These are phyloP conservation scores for Biscutella auriculata DNA, from an alignment of 441 rosid species.

Conservation along the genomic window DNA sequence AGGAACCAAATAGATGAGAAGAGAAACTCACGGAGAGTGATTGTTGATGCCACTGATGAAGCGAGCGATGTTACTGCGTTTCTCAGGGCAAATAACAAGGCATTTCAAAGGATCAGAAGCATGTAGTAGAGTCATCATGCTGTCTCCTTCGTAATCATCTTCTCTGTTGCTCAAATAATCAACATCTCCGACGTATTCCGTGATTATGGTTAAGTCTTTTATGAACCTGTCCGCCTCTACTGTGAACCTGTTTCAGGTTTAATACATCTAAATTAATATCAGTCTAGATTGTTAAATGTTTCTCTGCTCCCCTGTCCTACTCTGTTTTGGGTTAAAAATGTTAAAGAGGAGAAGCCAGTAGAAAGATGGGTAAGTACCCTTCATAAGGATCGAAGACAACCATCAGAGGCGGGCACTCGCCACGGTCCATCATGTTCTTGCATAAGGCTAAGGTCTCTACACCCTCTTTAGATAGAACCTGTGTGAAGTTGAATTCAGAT, in stretches of 20 bases:
- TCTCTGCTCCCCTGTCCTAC: not conserved
- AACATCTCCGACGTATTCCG: slow-evolving; percentile 78
- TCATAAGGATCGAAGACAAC: slow-evolving; percentile 49
- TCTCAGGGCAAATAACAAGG: slow-evolving; percentile 61
- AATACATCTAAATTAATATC: not conserved
- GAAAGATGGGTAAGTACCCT: slow-evolving; percentile 33
- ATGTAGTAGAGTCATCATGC: slow-evolving; percentile 58
- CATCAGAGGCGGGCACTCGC: slow-evolving; percentile 61
- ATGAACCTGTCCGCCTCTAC: slow-evolving; percentile 53
- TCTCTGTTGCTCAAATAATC: slow-evolving; percentile 52
- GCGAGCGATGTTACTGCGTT: slow-evolving; percentile 44
- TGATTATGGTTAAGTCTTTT: slow-evolving; percentile 51
- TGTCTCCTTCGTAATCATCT: slow-evolving; percentile 49
- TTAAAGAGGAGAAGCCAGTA: not conserved
- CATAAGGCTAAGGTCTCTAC: slow-evolving; percentile 46
- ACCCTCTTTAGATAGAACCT: slow-evolving; percentile 49
- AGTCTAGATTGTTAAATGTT: not conserved
- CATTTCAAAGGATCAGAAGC: slow-evolving; percentile 34
- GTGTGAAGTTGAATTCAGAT: not conserved
- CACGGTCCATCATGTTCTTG: slow-evolving; percentile 51
- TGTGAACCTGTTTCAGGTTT: slow-evolving; percentile 33
- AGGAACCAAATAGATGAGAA: not conserved
- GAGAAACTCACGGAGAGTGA: slow-evolving; percentile 44
- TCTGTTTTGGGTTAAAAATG: not conserved
- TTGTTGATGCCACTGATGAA: slow-evolving; percentile 65